These are phyloP conservation scores for Neonectria coccinea DNA, from an alignment of 2,329 filamentous ascomycete genomes.

Conservation along the genomic window DNA sequence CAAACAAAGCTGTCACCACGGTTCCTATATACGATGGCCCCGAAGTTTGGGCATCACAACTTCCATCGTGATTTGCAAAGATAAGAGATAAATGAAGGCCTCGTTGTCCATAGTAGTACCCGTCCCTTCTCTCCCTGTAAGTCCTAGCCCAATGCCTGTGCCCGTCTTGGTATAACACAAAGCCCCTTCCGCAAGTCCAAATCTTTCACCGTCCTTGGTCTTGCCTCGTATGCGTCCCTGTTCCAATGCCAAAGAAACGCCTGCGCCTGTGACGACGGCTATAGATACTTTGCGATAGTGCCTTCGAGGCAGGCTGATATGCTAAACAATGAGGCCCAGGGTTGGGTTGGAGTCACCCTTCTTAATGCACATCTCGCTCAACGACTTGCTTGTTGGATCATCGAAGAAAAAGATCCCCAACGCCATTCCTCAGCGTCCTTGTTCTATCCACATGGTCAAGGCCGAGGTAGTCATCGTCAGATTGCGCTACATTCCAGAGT, in stretches of 20 bases:
- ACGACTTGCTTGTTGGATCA: conserved; percentile 41
- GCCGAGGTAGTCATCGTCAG: conserved; percentile 72
- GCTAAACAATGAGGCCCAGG: conserved; percentile 26
- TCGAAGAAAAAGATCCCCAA: conserved; percentile 71
- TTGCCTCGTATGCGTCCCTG: conserved; percentile 26
- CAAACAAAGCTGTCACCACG: not conserved
- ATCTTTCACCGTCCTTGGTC: conserved; percentile 21
- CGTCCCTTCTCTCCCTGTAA: conserved; percentile 11
- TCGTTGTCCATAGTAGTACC: conserved; percentile 14
- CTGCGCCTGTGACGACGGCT: conserved; percentile 24
- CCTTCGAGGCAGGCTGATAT: conserved; percentile 22
- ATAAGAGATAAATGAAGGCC: conserved; percentile 21
- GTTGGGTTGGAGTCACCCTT: conserved; percentile 14
- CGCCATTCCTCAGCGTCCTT: conserved; percentile 68
- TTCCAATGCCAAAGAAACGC: conserved; percentile 26
- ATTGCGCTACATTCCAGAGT: conserved; percentile 63
- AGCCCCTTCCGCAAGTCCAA: conserved; percentile 17
- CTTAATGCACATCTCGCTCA: conserved; percentile 19
- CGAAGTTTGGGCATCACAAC: conserved; percentile 1
- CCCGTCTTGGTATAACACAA: conserved; percentile 18
- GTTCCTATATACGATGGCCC: conserved; percentile 12
- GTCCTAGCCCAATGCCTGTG: conserved; percentile 25
- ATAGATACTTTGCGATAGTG: conserved; percentile 29
- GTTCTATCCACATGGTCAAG: conserved; percentile 75
- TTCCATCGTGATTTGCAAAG: conserved; percentile 16